Base-by-base conservation (phyloP, 306 rosid species). In the Gastrolobium villosum region DNA sequence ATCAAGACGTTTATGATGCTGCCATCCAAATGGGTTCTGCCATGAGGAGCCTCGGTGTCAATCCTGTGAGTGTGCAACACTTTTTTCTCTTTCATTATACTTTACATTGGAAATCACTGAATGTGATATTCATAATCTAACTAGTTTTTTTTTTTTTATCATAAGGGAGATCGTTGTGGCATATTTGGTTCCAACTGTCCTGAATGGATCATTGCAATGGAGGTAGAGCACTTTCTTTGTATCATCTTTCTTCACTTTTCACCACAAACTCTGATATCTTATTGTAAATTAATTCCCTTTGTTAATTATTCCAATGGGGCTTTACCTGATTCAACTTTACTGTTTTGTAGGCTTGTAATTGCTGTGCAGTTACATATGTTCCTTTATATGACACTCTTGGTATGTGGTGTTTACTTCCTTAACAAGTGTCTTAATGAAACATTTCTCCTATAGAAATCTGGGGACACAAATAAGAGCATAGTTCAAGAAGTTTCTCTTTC, bases 351-450 rank as follows among this genome's bases (percentile, higher is more conserved):
- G 98, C 98, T 55, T 93, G 97, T 83, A 90, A 83, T 66, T 65
- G 98, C 84, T 82, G 80, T 45, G 90, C 89, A 72, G 86, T 91
- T 78, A 83, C 91, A 63, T 91, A 88, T 80, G 97, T 93, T 53
- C 98, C 96, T 4, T 71, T 93, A 4, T 93, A 91, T 86, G 98
- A 93, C 81, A 89, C 97, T 14, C 95, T 93, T 15, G 98, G 97
- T 91, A 87, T 53, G 84, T 20, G 35, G 84, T 20, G 35, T 72
- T 55, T 55, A n/a, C 41, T 67, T 32, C 60, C 41, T 20, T 72
- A 31, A 8, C 6, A 35, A 45, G 11, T 70, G 70, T 76, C 2
- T 71, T 48, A 39, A 46, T 52, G 30, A 54, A 44, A 34, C 52
- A 73, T 26, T 56, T 81, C 71, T n/a, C 2, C 9, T 44, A 11